Evolutionary conservation across 2,329 filamentous ascomycete genomes (phyloP).

Genomic region (Colletotrichum lentis): DNA sequence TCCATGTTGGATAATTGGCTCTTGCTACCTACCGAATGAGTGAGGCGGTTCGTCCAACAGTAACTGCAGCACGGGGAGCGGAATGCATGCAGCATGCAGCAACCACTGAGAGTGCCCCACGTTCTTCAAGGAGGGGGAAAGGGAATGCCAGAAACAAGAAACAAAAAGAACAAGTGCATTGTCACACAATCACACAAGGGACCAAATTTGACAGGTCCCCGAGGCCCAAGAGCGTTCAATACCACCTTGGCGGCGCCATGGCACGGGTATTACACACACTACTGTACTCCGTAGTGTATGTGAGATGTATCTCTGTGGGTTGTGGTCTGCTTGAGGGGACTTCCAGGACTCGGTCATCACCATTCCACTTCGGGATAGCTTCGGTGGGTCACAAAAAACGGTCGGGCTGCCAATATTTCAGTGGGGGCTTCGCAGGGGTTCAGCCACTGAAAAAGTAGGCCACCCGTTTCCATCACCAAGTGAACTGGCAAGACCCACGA

Average conservation of each 20-base stretch:
- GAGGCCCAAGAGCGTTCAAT: constrained; percentile 4
- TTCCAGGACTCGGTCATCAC: not conserved
- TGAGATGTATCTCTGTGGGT: not conserved
- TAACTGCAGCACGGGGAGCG: not conserved
- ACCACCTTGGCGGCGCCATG: constrained; percentile 3
- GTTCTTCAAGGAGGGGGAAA: constrained; percentile 11
- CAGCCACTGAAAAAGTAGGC: constrained; percentile 22
- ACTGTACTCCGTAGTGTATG: no score
- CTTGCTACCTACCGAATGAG: not conserved
- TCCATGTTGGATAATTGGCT: not conserved
- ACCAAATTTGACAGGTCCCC: constrained; percentile 14
- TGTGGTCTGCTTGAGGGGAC: not conserved
- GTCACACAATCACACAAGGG: not conserved
- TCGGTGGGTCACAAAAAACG: constrained; percentile 3
- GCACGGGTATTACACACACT: not conserved
- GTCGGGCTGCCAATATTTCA: constrained; percentile 6
- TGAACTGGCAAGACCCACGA: constrained; percentile 34
- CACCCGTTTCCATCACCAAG: constrained; percentile 37
- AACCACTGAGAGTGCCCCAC: constrained; percentile 33
- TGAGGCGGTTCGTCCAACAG: not conserved
- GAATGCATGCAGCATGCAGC: constrained; percentile 1
- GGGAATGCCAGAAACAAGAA: not conserved
- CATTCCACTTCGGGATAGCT: not conserved
- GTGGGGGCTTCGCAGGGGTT: constrained; percentile 21
- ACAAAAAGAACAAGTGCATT: not conserved